phyloP scores from a whole-genome alignment of 805 yeast species.

The Kodamaea hsintzibuensis region DNA sequence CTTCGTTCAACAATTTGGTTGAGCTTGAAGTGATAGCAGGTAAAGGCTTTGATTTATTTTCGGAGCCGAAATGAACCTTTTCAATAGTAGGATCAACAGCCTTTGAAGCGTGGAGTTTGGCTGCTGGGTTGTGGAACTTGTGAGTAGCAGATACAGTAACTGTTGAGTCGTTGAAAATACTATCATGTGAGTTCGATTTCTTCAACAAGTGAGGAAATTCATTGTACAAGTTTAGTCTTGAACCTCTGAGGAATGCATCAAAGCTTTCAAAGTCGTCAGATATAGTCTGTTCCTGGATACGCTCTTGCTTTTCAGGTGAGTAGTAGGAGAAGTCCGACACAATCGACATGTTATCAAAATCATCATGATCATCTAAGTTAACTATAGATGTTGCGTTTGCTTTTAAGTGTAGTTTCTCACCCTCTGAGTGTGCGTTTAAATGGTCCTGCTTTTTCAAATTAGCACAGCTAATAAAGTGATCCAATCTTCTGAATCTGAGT shows the following conservation, averaged over 20 bases:
- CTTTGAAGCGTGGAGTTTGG: constrained; percentile 21
- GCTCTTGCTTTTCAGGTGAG: constrained; percentile 17
- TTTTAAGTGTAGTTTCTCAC: not conserved
- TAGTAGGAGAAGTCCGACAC: constrained; percentile 25
- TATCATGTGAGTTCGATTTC: constrained; percentile 28
- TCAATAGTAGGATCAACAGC: constrained; percentile 34
- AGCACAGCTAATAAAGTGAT: constrained; percentile 23
- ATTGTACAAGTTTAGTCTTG: constrained; percentile 31
- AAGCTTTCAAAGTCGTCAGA: constrained; percentile 26
- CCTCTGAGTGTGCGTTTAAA: not conserved
- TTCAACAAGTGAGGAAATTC: constrained; percentile 30
- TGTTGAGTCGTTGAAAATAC: constrained; percentile 16
- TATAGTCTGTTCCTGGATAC: not conserved
- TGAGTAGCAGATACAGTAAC: constrained; percentile 6
- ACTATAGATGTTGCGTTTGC: not conserved
- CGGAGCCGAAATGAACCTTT: constrained; percentile 23
- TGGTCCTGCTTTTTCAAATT: constrained; percentile 10
- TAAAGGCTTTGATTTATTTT: not conserved
- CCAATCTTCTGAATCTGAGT: constrained; percentile 20
- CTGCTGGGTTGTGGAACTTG: constrained; percentile 41
- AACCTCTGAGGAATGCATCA: constrained; percentile 32
- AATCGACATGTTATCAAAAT: constrained; percentile 21
- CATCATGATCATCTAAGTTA: constrained; percentile 12
- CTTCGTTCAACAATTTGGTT: constrained; percentile 16
- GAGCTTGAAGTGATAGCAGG: not conserved